Conservation (phyloP, 768 basidiomycete species). For the Tulasnella sp. region DNA sequence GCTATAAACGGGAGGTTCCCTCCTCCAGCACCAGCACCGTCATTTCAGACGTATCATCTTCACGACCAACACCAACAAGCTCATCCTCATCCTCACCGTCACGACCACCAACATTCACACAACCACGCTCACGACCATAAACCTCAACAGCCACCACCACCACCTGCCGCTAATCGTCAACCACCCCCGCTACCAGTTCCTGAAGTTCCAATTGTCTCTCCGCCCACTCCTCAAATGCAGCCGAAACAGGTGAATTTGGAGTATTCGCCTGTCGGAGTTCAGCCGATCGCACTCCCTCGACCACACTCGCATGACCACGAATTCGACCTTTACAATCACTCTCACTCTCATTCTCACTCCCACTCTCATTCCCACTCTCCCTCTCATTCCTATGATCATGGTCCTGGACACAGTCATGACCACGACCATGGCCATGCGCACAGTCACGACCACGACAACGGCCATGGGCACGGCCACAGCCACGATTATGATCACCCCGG, state of each 20-base stretch:
- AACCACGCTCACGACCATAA: not conserved
- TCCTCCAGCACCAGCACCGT: not conserved
- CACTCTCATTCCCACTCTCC: not conserved
- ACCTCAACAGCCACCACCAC: not conserved
- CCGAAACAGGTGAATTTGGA: not conserved
- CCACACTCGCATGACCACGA: not conserved
- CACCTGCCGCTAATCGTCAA: not conserved
- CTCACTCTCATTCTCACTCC: not conserved
- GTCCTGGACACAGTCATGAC: too few species aligned
- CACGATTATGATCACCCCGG: not conserved
- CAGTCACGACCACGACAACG: not conserved
- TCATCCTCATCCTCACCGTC: not conserved
- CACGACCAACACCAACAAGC: not conserved
- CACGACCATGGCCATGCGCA: not conserved
- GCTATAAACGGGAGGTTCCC: conserved; percentile 22
- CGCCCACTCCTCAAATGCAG: not conserved
- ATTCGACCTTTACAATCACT: not conserved
- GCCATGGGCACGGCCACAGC: not conserved
- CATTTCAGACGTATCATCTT: not conserved
- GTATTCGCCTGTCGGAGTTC: not conserved
- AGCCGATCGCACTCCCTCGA: not conserved
- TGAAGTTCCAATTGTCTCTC: not conserved
- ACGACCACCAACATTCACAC: conserved; percentile 8
- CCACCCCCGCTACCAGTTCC: not conserved
- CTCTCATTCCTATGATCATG: too few species aligned